These are phyloP conservation scores for Huntiella omanensis DNA, from an alignment of 2,329 filamentous ascomycete genomes.

Conservation along the genomic window DNA sequence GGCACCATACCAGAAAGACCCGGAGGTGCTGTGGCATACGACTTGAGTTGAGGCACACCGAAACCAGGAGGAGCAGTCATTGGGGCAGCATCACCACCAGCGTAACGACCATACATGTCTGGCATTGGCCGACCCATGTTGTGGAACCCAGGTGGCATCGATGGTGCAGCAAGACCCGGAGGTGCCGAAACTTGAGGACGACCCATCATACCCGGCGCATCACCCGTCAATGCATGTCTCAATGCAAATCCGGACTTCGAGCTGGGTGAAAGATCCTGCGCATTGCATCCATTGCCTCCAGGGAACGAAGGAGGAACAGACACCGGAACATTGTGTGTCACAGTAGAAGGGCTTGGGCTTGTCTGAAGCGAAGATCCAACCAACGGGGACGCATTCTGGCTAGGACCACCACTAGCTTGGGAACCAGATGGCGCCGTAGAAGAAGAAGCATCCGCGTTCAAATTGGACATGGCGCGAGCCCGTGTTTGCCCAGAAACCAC, in stretches of 20 bases:
- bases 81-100: slow-evolving; percentile 5
- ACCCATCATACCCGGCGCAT: slow-evolving; percentile 14
- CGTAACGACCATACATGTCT: slow-evolving; percentile 8
- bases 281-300: slow-evolving; percentile 12
- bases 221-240: too few relatives aligned
- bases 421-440: slow-evolving; percentile 48
- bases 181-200: slow-evolving; percentile 5
- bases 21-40: slow-evolving; percentile 20
- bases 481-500: slow-evolving; percentile 55
- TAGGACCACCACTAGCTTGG: slow-evolving; percentile 35
- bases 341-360: slow-evolving; percentile 42
- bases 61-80: slow-evolving; percentile 6
- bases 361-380: slow-evolving; percentile 44
- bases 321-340: slow-evolving; percentile 1
- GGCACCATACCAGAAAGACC: neutral
- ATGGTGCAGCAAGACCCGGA: slow-evolving; percentile 3
- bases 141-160: slow-evolving; percentile 26
- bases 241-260: slow-evolving; percentile 15
- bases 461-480: slow-evolving; percentile 59
- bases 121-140: slow-evolving; percentile 6
- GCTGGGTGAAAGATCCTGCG: slow-evolving; percentile 44
- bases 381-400: slow-evolving; percentile 41
- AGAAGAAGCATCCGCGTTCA: slow-evolving; percentile 45
- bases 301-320: neutral
- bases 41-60: slow-evolving; percentile 17